phyloP scores from a whole-genome alignment of 1,284 basidiomycete species.

The Cutaneotrichosporon sp. region DNA sequence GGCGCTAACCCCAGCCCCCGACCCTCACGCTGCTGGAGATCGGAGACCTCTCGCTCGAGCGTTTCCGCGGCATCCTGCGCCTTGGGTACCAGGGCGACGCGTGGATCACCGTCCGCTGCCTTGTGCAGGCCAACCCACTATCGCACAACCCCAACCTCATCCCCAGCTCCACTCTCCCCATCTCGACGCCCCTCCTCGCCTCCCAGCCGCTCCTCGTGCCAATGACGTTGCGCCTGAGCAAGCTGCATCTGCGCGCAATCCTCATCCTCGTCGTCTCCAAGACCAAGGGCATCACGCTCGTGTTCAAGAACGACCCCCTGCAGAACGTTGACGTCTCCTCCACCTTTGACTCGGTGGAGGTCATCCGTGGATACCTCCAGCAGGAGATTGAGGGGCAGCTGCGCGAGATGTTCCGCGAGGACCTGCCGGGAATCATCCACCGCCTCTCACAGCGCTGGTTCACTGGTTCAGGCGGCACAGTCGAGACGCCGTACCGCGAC shows the following conservation, averaged over 20 bases:
- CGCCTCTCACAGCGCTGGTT: conserved; percentile 90
- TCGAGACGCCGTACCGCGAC: conserved; percentile 51
- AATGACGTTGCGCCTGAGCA: conserved; percentile 94
- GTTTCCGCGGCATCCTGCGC: conserved; percentile 96
- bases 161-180: conserved; percentile 70
- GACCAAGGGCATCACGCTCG: conserved; percentile 95
- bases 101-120: conserved; percentile 90
- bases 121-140: conserved; percentile 67
- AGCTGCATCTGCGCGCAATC: conserved; percentile 90
- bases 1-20: conserved; percentile 66
- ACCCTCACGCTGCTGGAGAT: conserved; percentile 97
- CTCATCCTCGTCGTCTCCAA: conserved; percentile 96
- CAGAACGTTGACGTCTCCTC: conserved; percentile 97
- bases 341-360: conserved; percentile 96
- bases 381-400: conserved; percentile 95
- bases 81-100: conserved; percentile 95
- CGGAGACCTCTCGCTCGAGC: conserved; percentile 90
- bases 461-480: conserved; percentile 44
- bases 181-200: conserved; percentile 77
- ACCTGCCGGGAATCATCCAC: conserved; percentile 95
- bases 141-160: conserved; percentile 78
- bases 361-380: conserved; percentile 95
- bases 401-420: conserved; percentile 96
- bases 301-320: conserved; percentile 99
- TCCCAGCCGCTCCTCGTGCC: conserved; percentile 92